Conservation (phyloP, 2,329 filamentous ascomycete genomes). For the Stagonosporopsis tanaceti region DNA sequence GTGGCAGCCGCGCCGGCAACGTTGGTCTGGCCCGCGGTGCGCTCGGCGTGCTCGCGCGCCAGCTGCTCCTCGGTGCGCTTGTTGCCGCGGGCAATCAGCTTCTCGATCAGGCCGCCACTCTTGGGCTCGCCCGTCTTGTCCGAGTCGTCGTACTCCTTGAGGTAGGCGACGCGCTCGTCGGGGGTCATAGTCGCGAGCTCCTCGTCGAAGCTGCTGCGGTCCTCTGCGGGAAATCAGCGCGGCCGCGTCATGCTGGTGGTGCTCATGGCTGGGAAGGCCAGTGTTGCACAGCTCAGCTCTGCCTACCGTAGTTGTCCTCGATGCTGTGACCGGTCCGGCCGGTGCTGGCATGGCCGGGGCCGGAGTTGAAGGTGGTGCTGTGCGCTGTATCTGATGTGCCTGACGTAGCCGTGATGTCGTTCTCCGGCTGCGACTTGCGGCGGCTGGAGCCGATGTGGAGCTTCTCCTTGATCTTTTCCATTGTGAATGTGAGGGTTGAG, state of each 20-base stretch:
- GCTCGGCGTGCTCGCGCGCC: conserved; percentile 33
- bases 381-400: conserved; percentile 18
- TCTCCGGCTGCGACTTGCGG: conserved; percentile 43
- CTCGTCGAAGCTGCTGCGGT: conserved; percentile 43
- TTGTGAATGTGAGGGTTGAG: conserved; percentile 21
- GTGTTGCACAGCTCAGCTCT: background rate
- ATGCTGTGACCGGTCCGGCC: conserved; percentile 15
- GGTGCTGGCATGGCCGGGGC: conserved; percentile 27
- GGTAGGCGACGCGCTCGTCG: conserved; percentile 44
- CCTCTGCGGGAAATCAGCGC: conserved; percentile 30
- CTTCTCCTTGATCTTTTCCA: conserved; percentile 49
- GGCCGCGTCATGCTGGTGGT: background rate
- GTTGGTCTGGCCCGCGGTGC: conserved; percentile 25
- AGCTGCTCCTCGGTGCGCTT: conserved; percentile 48
- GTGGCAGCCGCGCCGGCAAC: conserved; percentile 10
- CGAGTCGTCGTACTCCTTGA: conserved; percentile 48
- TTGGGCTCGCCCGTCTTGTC: conserved; percentile 43
- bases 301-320: conserved; percentile 18
- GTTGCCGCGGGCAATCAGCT: conserved; percentile 46
- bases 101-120: conserved; percentile 44
- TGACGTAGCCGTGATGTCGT: conserved; percentile 20
- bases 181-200: conserved; percentile 45
- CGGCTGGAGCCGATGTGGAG: conserved; percentile 43
- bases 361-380: conserved; percentile 21
- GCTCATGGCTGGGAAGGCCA: background rate